Conservation (phyloP, 1,139 yeast genomes). For the Scheffersomyces segobiensis region DNA sequence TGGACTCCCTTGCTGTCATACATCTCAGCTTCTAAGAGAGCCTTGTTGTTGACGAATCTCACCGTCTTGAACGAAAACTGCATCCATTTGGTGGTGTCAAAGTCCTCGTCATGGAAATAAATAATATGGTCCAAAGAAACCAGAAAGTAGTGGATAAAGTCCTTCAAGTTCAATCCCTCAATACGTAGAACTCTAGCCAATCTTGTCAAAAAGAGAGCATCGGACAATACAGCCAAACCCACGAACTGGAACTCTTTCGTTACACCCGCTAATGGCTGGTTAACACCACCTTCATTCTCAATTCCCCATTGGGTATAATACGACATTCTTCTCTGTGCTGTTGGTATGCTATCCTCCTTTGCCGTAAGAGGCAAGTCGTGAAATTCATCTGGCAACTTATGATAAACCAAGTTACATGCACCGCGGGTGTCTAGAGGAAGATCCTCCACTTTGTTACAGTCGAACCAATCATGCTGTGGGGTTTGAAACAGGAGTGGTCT, state of each 20-base stretch:
- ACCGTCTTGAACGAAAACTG: slow-evolving; percentile 50
- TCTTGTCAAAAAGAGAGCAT: slow-evolving; percentile 55
- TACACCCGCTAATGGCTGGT: slow-evolving; percentile 7
- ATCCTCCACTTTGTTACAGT: slow-evolving; percentile 11
- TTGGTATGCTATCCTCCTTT: slow-evolving; percentile 23
- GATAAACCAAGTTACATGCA: slow-evolving; percentile 21
- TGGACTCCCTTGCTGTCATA: slow-evolving; percentile 53
- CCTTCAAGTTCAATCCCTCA: slow-evolving; percentile 17
- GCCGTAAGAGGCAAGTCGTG: slow-evolving; percentile 25
- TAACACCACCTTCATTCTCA: slow-evolving; percentile 17
- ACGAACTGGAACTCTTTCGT: slow-evolving; percentile 47
- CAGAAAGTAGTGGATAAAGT: slow-evolving; percentile 38
- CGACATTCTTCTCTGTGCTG: slow-evolving; percentile 40
- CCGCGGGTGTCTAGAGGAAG: slow-evolving; percentile 18
- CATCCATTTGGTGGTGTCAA: slow-evolving; percentile 56
- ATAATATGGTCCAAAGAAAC: slow-evolving; percentile 70
- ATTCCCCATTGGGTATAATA: slow-evolving; percentile 47
- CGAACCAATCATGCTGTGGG: slow-evolving; percentile 34
- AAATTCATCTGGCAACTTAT: slow-evolving; percentile 44
- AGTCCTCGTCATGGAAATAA: slow-evolving; percentile 62
- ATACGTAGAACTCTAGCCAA: slow-evolving; percentile 30
- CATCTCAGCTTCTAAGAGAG: slow-evolving; percentile 60
- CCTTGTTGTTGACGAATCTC: slow-evolving; percentile 56
- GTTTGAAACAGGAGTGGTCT: slow-evolving; percentile 42
- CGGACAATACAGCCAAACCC: slow-evolving; percentile 65